Base-by-base conservation (phyloP, 129 eudicot species). In the Flaveria linearis region DNA sequence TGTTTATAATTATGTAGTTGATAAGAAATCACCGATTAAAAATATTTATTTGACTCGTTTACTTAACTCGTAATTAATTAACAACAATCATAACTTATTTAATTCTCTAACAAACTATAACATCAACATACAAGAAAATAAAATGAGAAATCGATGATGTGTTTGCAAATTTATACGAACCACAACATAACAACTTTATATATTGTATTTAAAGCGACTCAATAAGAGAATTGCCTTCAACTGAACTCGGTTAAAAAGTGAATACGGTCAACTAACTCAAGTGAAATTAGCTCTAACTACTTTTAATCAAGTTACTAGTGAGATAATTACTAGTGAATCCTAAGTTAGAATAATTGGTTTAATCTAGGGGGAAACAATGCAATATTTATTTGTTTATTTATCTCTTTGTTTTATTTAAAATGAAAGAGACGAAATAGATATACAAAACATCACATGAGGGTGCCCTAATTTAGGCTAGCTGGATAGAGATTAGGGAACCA, bases 401-500 rank as follows among this genome's bases (percentile, higher is more conserved):
- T 36, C 5, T 55, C 1, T 18, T 55, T 55, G 53, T 49, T 0
- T 49, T 49, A 14, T 49, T 49, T 49, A 18, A 58, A 22, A 9
- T 2, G 65, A 22, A 56, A 7, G 25, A 56, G 33, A 25, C 62
- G 26, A 18, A 55, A 55, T 55, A 4, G 61, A 55, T 55, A 1
- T 25, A 7, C 28, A 60, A 60, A 60, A 60, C 67, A 60, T 60
- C 17, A 60, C 67, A 60, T 60, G 67, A 25, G 67, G 67, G 17
- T 25, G 39, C 67, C 67, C 17, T 26, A 25, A 60, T 20, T 69
- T 4, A 45, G 12, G 25, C 30, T 28, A 17, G 26, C 47, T 22
- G 60, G 53, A 52, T 67, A 14, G 23, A 43, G 83, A 72, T 50
- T 50, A 62, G 73, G 78, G 78, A 79, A 73, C 83, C 78, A 17